A percentile compares a stretch with the other conserved stretches of the same genome.
Conservation (phyloP, 2,329 filamentous ascomycete species). For the Dichotomopilus funicola region DNA sequence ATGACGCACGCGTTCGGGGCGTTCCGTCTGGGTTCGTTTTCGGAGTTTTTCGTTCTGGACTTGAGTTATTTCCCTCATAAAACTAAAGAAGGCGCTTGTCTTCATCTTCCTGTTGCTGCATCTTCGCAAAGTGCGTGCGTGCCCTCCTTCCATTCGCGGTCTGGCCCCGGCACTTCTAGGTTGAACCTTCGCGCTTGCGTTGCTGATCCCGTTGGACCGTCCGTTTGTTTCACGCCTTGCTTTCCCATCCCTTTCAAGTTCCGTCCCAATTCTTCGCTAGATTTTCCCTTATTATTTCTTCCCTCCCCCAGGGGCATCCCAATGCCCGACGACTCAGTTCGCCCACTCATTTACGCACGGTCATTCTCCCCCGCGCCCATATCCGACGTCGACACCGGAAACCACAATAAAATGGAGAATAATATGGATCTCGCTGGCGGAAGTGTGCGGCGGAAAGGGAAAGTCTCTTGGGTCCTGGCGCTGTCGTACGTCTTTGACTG, state of each 20-base stretch:
- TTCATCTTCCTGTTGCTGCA: no score
- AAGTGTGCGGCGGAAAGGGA: conserved; percentile 21
- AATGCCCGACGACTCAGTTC: conserved; percentile 26
- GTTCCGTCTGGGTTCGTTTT: no score
- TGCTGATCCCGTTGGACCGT: not conserved
- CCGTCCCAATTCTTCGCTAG: no score
- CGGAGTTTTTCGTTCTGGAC: no score
- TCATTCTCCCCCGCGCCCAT: conserved; percentile 17
- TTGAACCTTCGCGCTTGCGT: not conserved
- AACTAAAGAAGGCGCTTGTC: no score
- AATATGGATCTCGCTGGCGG: conserved; percentile 13
- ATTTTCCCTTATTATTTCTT: not conserved
- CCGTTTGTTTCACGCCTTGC: not conserved
- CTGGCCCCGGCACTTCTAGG: not conserved
- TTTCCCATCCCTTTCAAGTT: not conserved
- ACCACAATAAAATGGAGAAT: conserved; percentile 16
- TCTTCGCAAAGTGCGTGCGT: not conserved
- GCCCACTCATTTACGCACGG: conserved; percentile 20
- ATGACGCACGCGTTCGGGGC: no score
- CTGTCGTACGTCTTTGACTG: conserved; percentile 69
- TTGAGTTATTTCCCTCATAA: no score
- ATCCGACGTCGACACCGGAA: conserved; percentile 9
- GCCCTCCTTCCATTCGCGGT: conserved; percentile 8
- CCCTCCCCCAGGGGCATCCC: conserved; percentile 11
- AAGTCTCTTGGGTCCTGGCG: conserved; percentile 37